These are phyloP conservation scores for Penicillium angulare DNA, from an alignment of 495 filamentous ascomycete genomes.

Conservation along the genomic window DNA sequence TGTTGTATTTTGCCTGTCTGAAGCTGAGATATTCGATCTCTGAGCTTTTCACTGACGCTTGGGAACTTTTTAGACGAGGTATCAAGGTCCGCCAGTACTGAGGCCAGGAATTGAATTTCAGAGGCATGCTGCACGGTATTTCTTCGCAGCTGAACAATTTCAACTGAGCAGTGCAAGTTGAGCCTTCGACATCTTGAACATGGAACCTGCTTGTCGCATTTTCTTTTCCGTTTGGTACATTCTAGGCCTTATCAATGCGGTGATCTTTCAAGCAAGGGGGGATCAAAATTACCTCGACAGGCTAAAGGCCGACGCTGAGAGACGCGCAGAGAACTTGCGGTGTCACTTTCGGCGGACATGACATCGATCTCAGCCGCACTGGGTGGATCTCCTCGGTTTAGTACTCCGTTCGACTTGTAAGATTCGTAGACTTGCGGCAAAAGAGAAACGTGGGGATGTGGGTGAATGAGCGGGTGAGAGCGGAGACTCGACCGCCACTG, in stretches of 20 bases:
- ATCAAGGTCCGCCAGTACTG: constrained; percentile 24
- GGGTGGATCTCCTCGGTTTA: constrained; percentile 3
- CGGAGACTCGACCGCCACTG: constrained; percentile 6
- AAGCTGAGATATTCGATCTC: constrained; percentile 22
- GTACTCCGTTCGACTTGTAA: not conserved
- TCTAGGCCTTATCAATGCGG: constrained; percentile 16
- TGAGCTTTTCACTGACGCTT: constrained; percentile 13
- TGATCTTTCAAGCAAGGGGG: not conserved
- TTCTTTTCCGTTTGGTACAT: constrained; percentile 32
- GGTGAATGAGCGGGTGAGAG: constrained; percentile 10
- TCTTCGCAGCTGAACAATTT: constrained; percentile 27
- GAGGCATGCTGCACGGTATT: constrained; percentile 27
- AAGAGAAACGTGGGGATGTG: not conserved
- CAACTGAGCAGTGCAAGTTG: constrained; percentile 29
- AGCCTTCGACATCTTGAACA: constrained; percentile 30
- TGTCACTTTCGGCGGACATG: constrained; percentile 10
- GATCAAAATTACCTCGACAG: constrained; percentile 25
- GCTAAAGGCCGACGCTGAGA: constrained; percentile 34
- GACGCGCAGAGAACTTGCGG: constrained; percentile 16
- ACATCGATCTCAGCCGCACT: not conserved
- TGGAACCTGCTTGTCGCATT: constrained; percentile 32
- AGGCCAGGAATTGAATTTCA: constrained; percentile 29
- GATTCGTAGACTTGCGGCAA: not conserved
- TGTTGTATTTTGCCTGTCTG: constrained; percentile 12
- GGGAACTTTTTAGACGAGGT: constrained; percentile 9